Conservation (phyloP, 495 filamentous ascomycete genomes). For the Friedmanniomyces endolithicus region DNA sequence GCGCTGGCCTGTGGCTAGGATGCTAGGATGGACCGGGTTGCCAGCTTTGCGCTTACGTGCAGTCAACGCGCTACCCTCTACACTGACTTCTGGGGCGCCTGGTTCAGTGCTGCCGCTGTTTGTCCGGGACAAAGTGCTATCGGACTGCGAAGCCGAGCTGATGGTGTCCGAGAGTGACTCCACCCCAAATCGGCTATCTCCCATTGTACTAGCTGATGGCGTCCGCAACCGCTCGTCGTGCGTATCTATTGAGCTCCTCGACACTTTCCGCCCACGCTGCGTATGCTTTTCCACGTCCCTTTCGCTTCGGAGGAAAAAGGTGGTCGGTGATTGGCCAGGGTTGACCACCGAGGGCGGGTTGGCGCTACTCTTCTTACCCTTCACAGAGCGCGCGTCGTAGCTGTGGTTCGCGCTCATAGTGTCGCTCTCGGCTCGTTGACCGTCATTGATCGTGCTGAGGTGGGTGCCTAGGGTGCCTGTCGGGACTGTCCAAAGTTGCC, state of each 20-base stretch:
- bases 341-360: conserved; percentile 4
- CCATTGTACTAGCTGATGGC: conserved; percentile 1
- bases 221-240: conserved; percentile 7
- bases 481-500: too few relatives aligned
- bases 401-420: conserved; percentile 10
- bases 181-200: conserved; percentile 46
- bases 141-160: conserved; percentile 29
- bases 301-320: conserved; percentile 32
- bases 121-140: conserved; percentile 9
- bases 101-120: conserved; percentile 19
- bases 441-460: too few relatives aligned
- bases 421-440: background rate
- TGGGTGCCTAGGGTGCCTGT: too few relatives aligned
- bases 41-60: conserved; percentile 19
- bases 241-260: background rate
- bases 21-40: conserved; percentile 19
- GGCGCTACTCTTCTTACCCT: conserved; percentile 22
- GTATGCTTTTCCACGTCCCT: conserved; percentile 25
- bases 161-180: conserved; percentile 50
- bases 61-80: background rate
- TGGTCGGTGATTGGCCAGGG: conserved; percentile 24
- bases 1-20: conserved; percentile 18
- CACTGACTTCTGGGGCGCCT: background rate
- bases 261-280: conserved; percentile 10
- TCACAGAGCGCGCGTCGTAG: conserved; percentile 9